Percentiles rank a stretch among this genome's conserved stretches.
Evolutionary conservation across 441 rosid species (phyloP).

Genomic region (Jatropha multifida): DNA sequence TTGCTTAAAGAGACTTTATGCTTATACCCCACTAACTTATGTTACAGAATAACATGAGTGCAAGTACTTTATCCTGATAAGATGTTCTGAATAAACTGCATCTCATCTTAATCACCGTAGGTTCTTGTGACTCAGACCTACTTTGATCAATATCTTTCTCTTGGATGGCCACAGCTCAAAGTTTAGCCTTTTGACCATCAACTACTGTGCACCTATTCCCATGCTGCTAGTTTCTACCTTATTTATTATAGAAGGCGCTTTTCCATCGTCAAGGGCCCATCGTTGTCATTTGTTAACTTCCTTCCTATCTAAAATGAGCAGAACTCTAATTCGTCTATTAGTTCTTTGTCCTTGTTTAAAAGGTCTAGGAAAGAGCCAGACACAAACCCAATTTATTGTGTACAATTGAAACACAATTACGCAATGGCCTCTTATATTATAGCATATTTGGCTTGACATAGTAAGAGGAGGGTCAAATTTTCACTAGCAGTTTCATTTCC

Average conservation of each 20-base stretch:
- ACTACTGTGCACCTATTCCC: conserved; percentile 14
- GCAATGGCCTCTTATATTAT: not conserved
- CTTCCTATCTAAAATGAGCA: not conserved
- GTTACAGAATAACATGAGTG: conserved; percentile 36
- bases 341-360: conserved; percentile 2
- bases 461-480: not conserved
- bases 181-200: conserved; percentile 6
- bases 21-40: conserved; percentile 60
- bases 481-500: not conserved
- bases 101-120: conserved; percentile 30
- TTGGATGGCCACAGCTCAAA: conserved; percentile 26
- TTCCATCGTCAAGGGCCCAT: not conserved
- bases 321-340: not conserved
- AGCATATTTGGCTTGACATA: not conserved
- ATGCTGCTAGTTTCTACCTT: conserved; percentile 1
- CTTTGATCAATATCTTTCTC: conserved; percentile 26
- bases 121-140: conserved; percentile 22
- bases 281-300: not conserved
- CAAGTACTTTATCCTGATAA: conserved; percentile 25
- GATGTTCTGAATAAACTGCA: conserved; percentile 32
- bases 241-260: not conserved
- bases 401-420: not conserved
- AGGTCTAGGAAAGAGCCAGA: not conserved
- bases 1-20: conserved; percentile 69
- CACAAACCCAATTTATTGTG: not conserved